Evolutionary conservation across 805 yeast species (phyloP), one percentile per base, ranked within the genome.

Genomic region (Hanseniaspora meyeri): DNA sequence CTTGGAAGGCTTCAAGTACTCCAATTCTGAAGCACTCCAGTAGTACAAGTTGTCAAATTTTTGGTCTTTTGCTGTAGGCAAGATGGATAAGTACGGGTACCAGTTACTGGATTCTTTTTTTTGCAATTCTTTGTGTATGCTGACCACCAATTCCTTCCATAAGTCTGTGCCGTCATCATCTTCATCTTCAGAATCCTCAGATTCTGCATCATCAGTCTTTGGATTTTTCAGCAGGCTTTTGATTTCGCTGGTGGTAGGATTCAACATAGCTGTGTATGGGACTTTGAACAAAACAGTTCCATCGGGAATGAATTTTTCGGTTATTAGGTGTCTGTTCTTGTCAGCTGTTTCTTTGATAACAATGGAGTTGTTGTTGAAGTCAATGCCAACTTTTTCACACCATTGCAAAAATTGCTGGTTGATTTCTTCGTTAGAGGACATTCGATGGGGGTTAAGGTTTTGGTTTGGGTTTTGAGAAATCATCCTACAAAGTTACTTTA

Each of bases 111-210:
- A 58, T 0, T 68, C 69, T 4, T 75, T 74, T 37, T 76, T 62
- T 51, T 73, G 70, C 51, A 76, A 65, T 62, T 86, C 95, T 62
- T 80, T 83, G 50, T 83, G 70, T 60, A 91, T 72, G 17, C 82
- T 75, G 42, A 87, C 65, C 45, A 90, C 82, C 58, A 93, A 70
- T 0, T 84, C 79, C 57, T 85, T 85, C 97, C 97, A 91, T 48
- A 82, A 84, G 51, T 75, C 76, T 51, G 65, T 49, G n/a, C 49
- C 45, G 14, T 34, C 27, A 4, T 39, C 24, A 32, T 80, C 71
- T n/a, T 45, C 46, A 17, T 43, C 50, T 17, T 37, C 47, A 11
- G 37, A 34, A 4, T 43, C 49, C 24, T 51, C 56, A 7, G 24
- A 24, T 2, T 31, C 34, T n/a, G 31, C 19, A 19, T 17, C 36